These are phyloP conservation scores for Aquilaria sinensis DNA, from an alignment of 345 rosid genomes.

Conservation along the genomic window DNA sequence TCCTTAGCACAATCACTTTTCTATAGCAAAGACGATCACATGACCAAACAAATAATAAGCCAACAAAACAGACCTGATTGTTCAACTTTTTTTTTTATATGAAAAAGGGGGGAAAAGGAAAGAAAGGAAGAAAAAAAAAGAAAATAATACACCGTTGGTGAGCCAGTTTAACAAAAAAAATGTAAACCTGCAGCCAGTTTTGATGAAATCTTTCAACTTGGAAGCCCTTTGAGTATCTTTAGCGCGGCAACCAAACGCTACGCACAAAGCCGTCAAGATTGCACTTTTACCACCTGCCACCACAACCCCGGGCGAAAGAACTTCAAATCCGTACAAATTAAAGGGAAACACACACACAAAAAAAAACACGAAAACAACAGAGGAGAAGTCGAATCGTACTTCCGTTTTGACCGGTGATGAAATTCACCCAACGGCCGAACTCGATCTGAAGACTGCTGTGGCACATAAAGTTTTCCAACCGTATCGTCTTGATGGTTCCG, in stretches of 20 bases:
- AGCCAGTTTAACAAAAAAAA: neutral
- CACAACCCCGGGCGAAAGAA: neutral
- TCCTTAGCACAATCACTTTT: too few relatives aligned
- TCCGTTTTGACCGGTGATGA: conserved; percentile 96
- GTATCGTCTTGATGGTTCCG: conserved; percentile 62
- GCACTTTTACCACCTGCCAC: conserved; percentile 90
- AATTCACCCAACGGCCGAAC: conserved; percentile 83
- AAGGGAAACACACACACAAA: neutral
- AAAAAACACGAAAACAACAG: conserved; percentile 4
- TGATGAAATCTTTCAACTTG: conserved; percentile 74
- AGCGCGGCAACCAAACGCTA: conserved; percentile 91
- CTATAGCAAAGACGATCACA: too few relatives aligned
- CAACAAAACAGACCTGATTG: too few relatives aligned
- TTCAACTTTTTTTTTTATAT: too few relatives aligned
- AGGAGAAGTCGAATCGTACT: conserved; percentile 32
- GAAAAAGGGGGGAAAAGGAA: too few relatives aligned
- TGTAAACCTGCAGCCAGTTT: conserved; percentile 81
- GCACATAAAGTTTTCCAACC: conserved; percentile 91
- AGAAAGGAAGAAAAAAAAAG: neutral
- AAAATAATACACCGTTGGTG: neutral
- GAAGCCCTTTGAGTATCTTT: conserved; percentile 87
- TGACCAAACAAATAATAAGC: too few relatives aligned
- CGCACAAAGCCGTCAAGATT: conserved; percentile 77
- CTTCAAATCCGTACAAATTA: neutral
- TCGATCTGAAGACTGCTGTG: conserved; percentile 75